Evolutionary conservation across 805 yeast species (phyloP).

Genomic region (Monosporozyma solicola): DNA sequence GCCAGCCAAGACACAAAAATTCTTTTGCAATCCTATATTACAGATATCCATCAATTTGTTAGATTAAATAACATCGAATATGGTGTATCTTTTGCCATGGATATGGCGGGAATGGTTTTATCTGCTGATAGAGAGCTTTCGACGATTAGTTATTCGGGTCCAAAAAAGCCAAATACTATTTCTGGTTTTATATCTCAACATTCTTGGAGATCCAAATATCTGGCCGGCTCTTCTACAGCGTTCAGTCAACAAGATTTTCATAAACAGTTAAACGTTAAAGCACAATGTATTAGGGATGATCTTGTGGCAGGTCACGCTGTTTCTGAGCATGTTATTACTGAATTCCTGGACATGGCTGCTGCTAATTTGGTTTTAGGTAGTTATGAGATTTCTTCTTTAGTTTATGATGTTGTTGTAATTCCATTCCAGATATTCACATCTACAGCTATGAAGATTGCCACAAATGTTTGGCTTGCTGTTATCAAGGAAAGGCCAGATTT

Average conservation of each 20-base stretch:
- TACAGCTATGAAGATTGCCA: conserved; percentile 51
- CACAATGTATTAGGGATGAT: conserved; percentile 14
- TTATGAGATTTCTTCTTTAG: conserved; percentile 33
- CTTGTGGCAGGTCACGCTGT: conserved; percentile 16
- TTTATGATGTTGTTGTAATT: conserved; percentile 45
- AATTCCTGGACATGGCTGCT: conserved; percentile 38
- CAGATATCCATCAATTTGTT: conserved; percentile 34
- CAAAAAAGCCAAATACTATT: conserved; percentile 43
- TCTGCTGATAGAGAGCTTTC: conserved; percentile 58
- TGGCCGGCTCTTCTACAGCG: conserved; percentile 26
- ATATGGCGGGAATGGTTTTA: conserved; percentile 70
- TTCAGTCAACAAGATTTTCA: conserved; percentile 25
- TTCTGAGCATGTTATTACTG: conserved; percentile 29
- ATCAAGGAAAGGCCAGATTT: conserved; percentile 56
- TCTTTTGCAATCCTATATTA: conserved; percentile 67
- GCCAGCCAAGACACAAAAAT: conserved; percentile 71
- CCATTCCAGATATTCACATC: conserved; percentile 66
- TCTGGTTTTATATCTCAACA: conserved; percentile 72
- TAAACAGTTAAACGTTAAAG: conserved; percentile 13
- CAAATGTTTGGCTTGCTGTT: conserved; percentile 72
- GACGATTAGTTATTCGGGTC: conserved; percentile 33
- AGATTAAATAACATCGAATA: conserved; percentile 44
- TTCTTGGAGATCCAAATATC: conserved; percentile 51
- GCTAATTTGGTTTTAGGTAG: conserved; percentile 34
- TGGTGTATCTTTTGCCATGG: conserved; percentile 87